Evolutionary conservation across 2,329 filamentous ascomycete species (phyloP), one percentile per base, ranked within the genome.

Genomic region (Penicillium sp.): DNA sequence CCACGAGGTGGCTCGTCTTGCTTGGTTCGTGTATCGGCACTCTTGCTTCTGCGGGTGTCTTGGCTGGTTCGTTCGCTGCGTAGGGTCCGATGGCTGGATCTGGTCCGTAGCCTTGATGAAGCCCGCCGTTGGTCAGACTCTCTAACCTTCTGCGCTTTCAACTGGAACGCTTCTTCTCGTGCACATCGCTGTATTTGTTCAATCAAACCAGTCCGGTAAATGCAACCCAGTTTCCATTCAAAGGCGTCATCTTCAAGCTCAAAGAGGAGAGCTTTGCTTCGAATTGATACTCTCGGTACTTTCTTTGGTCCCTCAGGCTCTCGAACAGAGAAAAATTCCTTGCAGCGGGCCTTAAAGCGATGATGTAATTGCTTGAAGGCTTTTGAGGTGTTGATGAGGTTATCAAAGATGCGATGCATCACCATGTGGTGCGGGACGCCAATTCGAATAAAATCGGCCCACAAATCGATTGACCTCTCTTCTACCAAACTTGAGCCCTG

Each of bases 181-280:
- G 93, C 93, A 54, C 96, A 79, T 21, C 95, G 85, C 73, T 98
- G 95, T 71, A 89, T 88, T 74, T 98, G 93, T 73, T 99, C 95
- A 54, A 93, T 80, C 21, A 93, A 82, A 0, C 96, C 95, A 46
- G 91, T 86, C 31, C 93, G 87, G 73, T 98, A 99, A 51, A 99
- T 99, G 69, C 92, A 87, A 16, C 93, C 91, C 10, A 99, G 80
- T 71, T 97, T 98, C 90, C 93, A 99, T 73, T 99, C 95, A 68
- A 99, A 99, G 0, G 91, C 89, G 49, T 95, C 93, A 71, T 99
- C 95, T 75, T 99, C 95, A 35, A 99, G 81, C 69, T 98, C 93
- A 57, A 99, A 93, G 2, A 96, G 78, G 24, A 99, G 81, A 5
- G 90, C 90, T 66, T 90, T 90, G 54, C 89, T 89, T 51, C 92